phyloP scores from a whole-genome alignment of 2,329 filamentous ascomycete species.

The Fusarium solani-melongenae region DNA sequence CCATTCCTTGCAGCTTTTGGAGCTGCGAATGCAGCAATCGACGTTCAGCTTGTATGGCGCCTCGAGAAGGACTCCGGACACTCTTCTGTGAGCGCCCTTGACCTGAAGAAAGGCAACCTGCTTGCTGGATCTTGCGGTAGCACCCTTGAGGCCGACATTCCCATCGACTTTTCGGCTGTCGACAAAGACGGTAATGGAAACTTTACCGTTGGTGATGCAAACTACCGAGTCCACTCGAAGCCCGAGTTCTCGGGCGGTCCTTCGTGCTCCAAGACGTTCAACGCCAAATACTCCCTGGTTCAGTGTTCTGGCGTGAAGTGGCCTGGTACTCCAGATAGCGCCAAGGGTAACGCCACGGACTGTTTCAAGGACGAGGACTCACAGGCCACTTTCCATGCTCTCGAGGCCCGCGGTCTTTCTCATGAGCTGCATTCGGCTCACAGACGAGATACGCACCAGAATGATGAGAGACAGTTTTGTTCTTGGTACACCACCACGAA shows the following conservation, averaged over 20 bases:
- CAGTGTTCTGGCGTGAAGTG: not conserved
- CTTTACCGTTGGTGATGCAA: not conserved
- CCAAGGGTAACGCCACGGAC: not conserved
- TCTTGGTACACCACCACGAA: not conserved
- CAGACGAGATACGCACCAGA: not conserved
- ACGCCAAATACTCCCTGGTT: not conserved
- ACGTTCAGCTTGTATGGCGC: not conserved
- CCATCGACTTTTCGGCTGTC: not conserved
- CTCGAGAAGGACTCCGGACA: not conserved
- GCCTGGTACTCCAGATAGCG: not conserved
- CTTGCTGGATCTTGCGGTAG: not conserved
- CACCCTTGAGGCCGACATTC: not conserved
- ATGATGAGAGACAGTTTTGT: not conserved
- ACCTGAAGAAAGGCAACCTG: not conserved
- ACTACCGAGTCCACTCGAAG: not conserved
- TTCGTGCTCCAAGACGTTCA: not conserved
- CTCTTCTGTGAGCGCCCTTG: not conserved
- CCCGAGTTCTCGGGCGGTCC: not conserved
- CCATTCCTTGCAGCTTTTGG: not conserved
- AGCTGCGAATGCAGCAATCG: not conserved
- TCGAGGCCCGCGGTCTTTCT: not conserved
- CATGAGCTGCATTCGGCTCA: not conserved
- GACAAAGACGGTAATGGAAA: not conserved
- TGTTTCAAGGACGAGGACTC: not conserved
- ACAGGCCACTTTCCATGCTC: not conserved